Evolutionary conservation across 176 grass and related monocot genomes (phyloP).

Genomic region (Poa annua): DNA sequence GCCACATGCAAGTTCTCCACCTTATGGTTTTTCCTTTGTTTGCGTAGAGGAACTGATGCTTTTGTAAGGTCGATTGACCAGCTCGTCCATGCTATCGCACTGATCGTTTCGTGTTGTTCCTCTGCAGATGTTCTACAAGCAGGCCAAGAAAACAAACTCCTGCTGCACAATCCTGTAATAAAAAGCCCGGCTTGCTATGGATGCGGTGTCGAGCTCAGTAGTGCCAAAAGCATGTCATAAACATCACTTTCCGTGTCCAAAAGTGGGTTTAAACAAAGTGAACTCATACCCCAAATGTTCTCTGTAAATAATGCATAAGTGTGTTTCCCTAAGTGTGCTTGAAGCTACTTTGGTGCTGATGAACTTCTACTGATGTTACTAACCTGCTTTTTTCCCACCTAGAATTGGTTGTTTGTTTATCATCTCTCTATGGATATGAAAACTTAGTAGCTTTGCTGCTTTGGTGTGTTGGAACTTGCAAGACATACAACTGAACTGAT

Average conservation of each 20-base stretch:
- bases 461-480: no score
- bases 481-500: no score
- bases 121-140: slow-evolving; percentile 96
- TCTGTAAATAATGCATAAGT: slow-evolving; percentile 30
- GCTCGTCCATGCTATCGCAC: not conserved
- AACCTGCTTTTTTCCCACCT: no score
- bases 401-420: no score
- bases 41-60: no score
- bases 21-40: no score
- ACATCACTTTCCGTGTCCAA: not conserved
- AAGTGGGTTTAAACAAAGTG: not conserved
- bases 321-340: not conserved
- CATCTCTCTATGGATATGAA: no score
- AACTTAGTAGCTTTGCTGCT: no score
- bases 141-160: slow-evolving; percentile 89
- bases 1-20: no score
- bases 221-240: not conserved
- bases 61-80: not conserved
- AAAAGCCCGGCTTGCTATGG: not conserved
- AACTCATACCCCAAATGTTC: not conserved
- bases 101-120: not conserved
- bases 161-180: slow-evolving; percentile 75
- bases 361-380: not conserved
- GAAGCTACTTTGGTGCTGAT: not conserved
- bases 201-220: not conserved